Base-by-base conservation (phyloP, 139 green algal genomes). In the Chlamydomonas asymmetrica region DNA sequence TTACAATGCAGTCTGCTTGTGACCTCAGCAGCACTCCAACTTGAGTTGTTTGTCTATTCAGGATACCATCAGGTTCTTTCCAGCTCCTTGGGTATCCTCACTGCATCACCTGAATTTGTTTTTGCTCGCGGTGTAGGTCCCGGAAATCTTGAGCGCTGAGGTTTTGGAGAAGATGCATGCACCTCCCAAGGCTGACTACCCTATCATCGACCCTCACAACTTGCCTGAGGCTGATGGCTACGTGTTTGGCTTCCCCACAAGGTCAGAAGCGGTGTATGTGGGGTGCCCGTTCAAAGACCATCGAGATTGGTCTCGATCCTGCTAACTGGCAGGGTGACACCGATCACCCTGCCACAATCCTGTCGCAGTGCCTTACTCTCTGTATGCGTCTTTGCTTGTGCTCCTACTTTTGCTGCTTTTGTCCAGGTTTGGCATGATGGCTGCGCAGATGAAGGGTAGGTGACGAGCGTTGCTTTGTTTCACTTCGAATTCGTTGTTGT, bases 161-260 rank as follows among this genome's bases (percentile, higher is more conserved):
- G 85, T 94, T 2, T 78, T 96, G 10, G 82, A 35, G 23, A 94
- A 95, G 78, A 93, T 97, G 86, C 81, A 92, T 23, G 92, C 92
- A 2, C 82, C 92, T 0, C 80, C 88, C 16, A 92, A 93, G 78
- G 48, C 80, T 1, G 82, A 87, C 7, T 74, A 91, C 32, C 91
- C 91, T 0, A 67, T 94, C 34, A 83, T 92, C 20, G 66, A 86
- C 56, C 52, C 84, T 1, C 56, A 82, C 54, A 67, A 79, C 38
- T 74, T 95, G 49, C 40, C 78, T 0, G 74, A 90, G 5, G 87
- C 86, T 2, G 92, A 97, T 80, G 92, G 80, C 38, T 87, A 96
- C 56, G 49, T 95, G 2, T 95, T 96, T 32, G 92, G 89, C 59
- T 91, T 94, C 66, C 92, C 92, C 16, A 97, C 92, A 5, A 80